Conservation (phyloP, 371 early-diverging fungal species). For the Lichtheimia ramosa region DNA sequence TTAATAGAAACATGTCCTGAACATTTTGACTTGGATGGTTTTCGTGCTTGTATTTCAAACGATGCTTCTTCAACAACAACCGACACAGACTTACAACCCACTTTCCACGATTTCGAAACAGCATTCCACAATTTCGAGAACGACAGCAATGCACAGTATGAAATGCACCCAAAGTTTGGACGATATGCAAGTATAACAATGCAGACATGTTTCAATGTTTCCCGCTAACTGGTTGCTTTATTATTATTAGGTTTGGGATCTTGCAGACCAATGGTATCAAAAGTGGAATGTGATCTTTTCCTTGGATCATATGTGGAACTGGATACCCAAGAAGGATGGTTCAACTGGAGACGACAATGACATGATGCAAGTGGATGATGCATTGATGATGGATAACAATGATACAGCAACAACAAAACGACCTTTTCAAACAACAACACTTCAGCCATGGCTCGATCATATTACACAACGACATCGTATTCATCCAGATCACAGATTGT, state of each 20-base stretch:
- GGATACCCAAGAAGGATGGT: slow-evolving; percentile 14
- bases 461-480: slow-evolving; percentile 28
- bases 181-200: slow-evolving; percentile 32
- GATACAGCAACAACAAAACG: slow-evolving; percentile 15
- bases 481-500: slow-evolving; percentile 30
- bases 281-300: slow-evolving; percentile 47
- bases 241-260: slow-evolving; percentile 38
- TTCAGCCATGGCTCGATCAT: slow-evolving; percentile 35
- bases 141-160: slow-evolving; percentile 37
- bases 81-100: background rate
- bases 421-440: slow-evolving; percentile 12
- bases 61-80: slow-evolving; percentile 3
- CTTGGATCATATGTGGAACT: slow-evolving; percentile 47
- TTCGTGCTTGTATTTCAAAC: slow-evolving; percentile 19
- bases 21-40: slow-evolving; percentile 38
- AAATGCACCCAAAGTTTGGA: slow-evolving; percentile 43
- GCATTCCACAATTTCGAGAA: slow-evolving; percentile 31
- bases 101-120: slow-evolving; percentile 10
- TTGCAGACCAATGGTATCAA: slow-evolving; percentile 49
- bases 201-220: background rate
- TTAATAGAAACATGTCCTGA: slow-evolving; percentile 24
- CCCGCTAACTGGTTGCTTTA: background rate
- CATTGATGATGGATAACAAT: slow-evolving; percentile 14
- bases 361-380: background rate
- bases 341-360: slow-evolving; percentile 12